Base-by-base conservation (phyloP, 2,329 filamentous ascomycete genomes). In the Claviceps sorghi region DNA sequence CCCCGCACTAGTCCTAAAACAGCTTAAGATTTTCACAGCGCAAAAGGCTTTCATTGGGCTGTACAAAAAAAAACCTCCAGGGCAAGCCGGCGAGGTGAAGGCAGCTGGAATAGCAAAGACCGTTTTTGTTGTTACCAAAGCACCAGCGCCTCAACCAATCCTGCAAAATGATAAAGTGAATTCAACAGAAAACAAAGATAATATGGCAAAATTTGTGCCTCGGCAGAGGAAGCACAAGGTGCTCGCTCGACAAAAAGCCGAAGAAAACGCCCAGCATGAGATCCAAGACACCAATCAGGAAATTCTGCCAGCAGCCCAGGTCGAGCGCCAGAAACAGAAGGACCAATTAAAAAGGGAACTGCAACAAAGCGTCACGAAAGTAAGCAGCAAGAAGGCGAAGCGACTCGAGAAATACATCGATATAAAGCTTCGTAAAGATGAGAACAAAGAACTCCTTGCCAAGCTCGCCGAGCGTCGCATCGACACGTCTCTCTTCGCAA, bases 371-470 rank as follows among this genome's bases (percentile, higher is more conserved):
- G 75, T 73, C 1, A 60, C 64, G 45, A 81, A 82, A 60, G 72
- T 82, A 63, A 82, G 72, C 61, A 72, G 78, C 54, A 82, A 84
- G 62, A 84, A 84, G 64, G 77, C 80, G 6, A 83, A 84, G 68
- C 74, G 81, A 1, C 63, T 84, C 41, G 80, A 83, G 56, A 84
- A 84, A 62, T 84, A 83, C 63, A 82, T 84, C 58, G 90, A 97
- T 61, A 93, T 79, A 54, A 98, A 98, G 75, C 73, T 98, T 46
- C 86, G 83, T 67, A 96, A 95, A 67, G 93, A 98, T 64, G 91
- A 97, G 67, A 95, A 88, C 61, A 75, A 87, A 30, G 85, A 82
- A 53, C 72, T 98, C 32, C 75, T 97, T 60, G 86, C 86, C 63
- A 90, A 93, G 64, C 76, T 98, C 29, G 86, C 87, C 19, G 76